Evolutionary conservation across 495 filamentous ascomycete genomes (phyloP).

Genomic region (Tirmania nivea): DNA sequence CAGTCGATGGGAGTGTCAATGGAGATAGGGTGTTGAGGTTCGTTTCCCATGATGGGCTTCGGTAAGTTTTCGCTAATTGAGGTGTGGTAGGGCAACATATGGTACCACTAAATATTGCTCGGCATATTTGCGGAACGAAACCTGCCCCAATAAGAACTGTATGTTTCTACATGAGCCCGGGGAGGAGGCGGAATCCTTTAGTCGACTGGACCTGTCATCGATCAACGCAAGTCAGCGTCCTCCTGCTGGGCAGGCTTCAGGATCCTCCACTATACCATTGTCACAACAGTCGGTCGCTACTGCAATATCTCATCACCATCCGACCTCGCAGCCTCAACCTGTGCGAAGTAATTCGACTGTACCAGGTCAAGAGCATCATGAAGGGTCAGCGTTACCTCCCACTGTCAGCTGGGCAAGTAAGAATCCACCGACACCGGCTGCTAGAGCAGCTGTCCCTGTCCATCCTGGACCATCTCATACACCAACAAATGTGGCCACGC

Average conservation of each 20-base stretch:
- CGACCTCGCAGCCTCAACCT: conserved; percentile 12
- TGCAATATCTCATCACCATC: conserved; percentile 26
- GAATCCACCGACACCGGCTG: conserved; percentile 34
- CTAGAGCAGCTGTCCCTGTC: conserved; percentile 14
- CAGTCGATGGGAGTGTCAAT: conserved; percentile 82
- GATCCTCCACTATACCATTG: conserved; percentile 24
- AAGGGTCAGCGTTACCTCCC: conserved; percentile 71
- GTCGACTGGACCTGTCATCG: conserved; percentile 83
- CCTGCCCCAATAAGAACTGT: conserved; percentile 80
- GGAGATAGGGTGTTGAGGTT: conserved; percentile 60
- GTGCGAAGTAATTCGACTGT: conserved; percentile 6
- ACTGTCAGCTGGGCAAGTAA: conserved; percentile 85
- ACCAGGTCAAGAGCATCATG: conserved; percentile 22
- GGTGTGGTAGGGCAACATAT: conserved; percentile 50
- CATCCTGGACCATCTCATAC: conserved; percentile 1
- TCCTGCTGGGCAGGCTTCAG: conserved; percentile 23
- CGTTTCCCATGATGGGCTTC: conserved; percentile 4
- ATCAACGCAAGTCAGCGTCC: conserved; percentile 74
- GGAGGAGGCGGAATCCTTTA: conserved; percentile 92
- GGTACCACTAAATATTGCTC: conserved; percentile 99
- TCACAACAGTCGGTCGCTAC: conserved; percentile 19
- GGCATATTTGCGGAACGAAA: conserved; percentile 79
- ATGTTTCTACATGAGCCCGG: conserved; percentile 96
- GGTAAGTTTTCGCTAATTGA: conserved; percentile 14
- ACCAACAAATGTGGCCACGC: not conserved